Base-by-base conservation (phyloP, 257 asterid genomes). In the Solanum dulcamara region DNA sequence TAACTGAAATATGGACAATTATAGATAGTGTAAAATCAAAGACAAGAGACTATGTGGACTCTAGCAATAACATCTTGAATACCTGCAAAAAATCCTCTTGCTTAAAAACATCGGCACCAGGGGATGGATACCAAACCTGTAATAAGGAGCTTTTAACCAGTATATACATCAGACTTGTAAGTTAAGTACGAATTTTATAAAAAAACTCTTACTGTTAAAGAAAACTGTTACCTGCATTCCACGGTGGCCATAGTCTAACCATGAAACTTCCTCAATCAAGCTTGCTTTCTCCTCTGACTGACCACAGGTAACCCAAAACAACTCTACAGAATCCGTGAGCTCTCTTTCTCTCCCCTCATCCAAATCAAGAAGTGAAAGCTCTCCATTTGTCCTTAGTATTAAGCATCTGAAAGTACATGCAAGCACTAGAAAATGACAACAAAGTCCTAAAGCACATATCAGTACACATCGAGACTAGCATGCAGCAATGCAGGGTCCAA, bases 11-110 rank as follows among this genome's bases (percentile, higher is more conserved):
- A 64, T 33, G 64, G 84, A 75, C 70, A 81, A 80, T 67, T n/a
- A 80, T 20, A 81, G 22, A 37, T 24, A 30, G 30, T 30, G 57
- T 7, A 84, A 70, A 35, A 85, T 70, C 66, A 84, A 50, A 71
- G 84, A 60, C 62, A 81, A n/a, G 40, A 44, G 50, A 81, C 37
- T 24, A 87, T 71, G 18, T 67, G 70, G 81, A 42, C 79, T 77
- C 48, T 60, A 60, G 35, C 83, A 77, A 4, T 77, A 28, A 20
- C 55, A 74, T 38, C 60, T 64, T 74, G 28, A 86, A 71, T 89
- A 97, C 99, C 99, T 97, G 99, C 91, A 97, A 92, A 89, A 97
- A 97, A 74, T 93, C 99, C 89, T 97, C 99, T 91, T 97, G 99
- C 94, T 94, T 95, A 90, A 93, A 97, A 88, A 95, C 92, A 84